phyloP scores from a whole-genome alignment of 495 filamentous ascomycete species.

The Talaromyces adpressus region DNA sequence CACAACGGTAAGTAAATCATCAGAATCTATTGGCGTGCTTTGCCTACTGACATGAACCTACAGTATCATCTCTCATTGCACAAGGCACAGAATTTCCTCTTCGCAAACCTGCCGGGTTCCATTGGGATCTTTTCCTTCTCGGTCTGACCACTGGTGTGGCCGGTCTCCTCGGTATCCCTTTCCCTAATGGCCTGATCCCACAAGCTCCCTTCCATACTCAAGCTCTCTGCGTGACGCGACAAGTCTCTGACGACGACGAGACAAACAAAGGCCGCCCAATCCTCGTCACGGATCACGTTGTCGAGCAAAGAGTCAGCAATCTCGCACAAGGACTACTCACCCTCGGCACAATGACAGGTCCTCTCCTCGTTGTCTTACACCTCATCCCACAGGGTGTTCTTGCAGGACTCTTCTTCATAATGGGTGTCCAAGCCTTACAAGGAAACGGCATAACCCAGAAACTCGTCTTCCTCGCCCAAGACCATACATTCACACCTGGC shows the following conservation, averaged over 20 bases:
- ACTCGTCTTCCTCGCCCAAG: slow-evolving; percentile 65
- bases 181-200: slow-evolving; percentile 87
- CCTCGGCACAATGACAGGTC: slow-evolving; percentile 81
- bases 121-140: slow-evolving; percentile 92
- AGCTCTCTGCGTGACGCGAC: slow-evolving; percentile 66
- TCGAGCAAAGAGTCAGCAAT: slow-evolving; percentile 88
- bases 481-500: slow-evolving; percentile 54
- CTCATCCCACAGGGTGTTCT: slow-evolving; percentile 84
- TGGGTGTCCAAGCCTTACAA: slow-evolving; percentile 78
- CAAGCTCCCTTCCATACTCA: slow-evolving; percentile 93
- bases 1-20: slow-evolving; percentile 58
- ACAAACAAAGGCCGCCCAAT: slow-evolving; percentile 56
- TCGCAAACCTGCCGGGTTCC: slow-evolving; percentile 86
- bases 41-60: slow-evolving; percentile 5
- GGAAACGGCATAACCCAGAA: slow-evolving; percentile 81
- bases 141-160: slow-evolving; percentile 80
- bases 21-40: background rate
- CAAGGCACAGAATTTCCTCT: slow-evolving; percentile 92
- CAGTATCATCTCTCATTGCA: slow-evolving; percentile 79
- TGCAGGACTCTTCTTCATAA: slow-evolving; percentile 89
- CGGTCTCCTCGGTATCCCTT: slow-evolving; percentile 79
- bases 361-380: slow-evolving; percentile 73
- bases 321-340: slow-evolving; percentile 76
- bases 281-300: slow-evolving; percentile 62
- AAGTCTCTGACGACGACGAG: slow-evolving; percentile 49